phyloP scores from a whole-genome alignment of 768 basidiomycete species.

The Mycena vitilis region DNA sequence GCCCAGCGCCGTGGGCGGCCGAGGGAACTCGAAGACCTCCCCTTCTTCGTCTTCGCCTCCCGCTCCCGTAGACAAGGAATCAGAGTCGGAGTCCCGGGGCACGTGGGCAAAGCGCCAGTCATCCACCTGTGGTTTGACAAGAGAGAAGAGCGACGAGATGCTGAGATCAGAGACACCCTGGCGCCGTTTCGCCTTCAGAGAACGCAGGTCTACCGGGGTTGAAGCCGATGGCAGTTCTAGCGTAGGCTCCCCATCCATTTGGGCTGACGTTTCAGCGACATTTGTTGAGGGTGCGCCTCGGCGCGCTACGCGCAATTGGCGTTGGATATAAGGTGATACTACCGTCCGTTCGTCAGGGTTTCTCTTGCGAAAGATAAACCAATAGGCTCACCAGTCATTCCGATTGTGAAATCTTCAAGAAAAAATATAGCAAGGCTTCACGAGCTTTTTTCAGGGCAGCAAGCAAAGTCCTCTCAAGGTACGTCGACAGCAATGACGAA shows the following conservation, averaged over 20 bases:
- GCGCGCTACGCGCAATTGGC: background rate
- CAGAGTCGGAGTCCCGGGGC: background rate
- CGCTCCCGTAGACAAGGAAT: background rate
- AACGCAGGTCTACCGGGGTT: background rate
- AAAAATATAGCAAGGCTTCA: no score
- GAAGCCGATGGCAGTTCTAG: background rate
- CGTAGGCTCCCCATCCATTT: background rate
- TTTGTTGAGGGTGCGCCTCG: background rate
- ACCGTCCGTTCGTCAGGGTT: no score
- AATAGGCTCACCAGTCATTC: no score
- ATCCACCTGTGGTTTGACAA: no score
- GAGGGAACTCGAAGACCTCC: constrained; percentile 4
- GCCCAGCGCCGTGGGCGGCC: background rate
- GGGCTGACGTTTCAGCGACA: background rate
- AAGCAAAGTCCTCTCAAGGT: background rate
- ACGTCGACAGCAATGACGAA: background rate
- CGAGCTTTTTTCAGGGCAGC: no score
- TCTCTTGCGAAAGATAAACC: no score
- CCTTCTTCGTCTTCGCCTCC: background rate
- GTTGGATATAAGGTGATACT: no score
- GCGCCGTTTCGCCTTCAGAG: constrained; percentile 24
- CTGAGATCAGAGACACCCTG: constrained; percentile 31
- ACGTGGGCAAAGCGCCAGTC: background rate
- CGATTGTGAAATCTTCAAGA: no score
- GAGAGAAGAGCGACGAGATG: constrained; percentile 17